These are phyloP conservation scores for Teratosphaeria pseudoeucalypti DNA, from an alignment of 2,329 filamentous ascomycete genomes.

Conservation along the genomic window DNA sequence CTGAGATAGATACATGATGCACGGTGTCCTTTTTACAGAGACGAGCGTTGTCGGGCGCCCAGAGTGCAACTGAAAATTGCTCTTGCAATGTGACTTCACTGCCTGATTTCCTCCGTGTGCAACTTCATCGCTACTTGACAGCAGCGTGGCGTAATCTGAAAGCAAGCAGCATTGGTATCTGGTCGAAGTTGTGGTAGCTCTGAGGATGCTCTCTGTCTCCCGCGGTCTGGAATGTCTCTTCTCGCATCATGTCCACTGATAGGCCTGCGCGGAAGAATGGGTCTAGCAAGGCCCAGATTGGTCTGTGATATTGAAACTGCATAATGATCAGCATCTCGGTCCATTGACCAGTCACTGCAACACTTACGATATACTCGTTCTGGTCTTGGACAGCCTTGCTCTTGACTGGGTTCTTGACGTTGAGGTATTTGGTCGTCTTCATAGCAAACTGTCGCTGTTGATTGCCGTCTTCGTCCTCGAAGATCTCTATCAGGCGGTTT, in stretches of 20 bases:
- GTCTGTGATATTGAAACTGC: conserved; percentile 36
- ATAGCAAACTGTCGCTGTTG: conserved; percentile 28
- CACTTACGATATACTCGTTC: conserved; percentile 13
- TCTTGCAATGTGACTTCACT: neutral
- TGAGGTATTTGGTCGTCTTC: conserved; percentile 33
- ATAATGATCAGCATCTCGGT: neutral
- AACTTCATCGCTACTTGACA: neutral
- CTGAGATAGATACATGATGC: too few relatives aligned
- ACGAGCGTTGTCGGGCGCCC: too few relatives aligned
- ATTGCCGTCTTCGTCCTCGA: conserved; percentile 29
- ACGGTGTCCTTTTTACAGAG: too few relatives aligned
- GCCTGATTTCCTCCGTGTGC: neutral
- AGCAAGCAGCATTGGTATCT: conserved; percentile 23
- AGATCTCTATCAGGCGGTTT: conserved; percentile 31
- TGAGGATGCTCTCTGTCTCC: conserved; percentile 22
- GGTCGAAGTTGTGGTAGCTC: conserved; percentile 29
- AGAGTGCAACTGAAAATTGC: neutral
- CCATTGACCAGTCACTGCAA: conserved; percentile 13
- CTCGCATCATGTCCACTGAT: conserved; percentile 38
- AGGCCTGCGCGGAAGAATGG: conserved; percentile 35
- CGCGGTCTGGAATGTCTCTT: conserved; percentile 33
- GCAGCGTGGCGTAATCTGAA: conserved; percentile 19
- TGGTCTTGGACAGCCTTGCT: conserved; percentile 27
- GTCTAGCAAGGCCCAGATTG: conserved; percentile 35
- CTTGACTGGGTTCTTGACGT: conserved; percentile 28